Evolutionary conservation across 1,139 yeast genomes (phyloP).

Genomic region (Geotrichum candidum): DNA sequence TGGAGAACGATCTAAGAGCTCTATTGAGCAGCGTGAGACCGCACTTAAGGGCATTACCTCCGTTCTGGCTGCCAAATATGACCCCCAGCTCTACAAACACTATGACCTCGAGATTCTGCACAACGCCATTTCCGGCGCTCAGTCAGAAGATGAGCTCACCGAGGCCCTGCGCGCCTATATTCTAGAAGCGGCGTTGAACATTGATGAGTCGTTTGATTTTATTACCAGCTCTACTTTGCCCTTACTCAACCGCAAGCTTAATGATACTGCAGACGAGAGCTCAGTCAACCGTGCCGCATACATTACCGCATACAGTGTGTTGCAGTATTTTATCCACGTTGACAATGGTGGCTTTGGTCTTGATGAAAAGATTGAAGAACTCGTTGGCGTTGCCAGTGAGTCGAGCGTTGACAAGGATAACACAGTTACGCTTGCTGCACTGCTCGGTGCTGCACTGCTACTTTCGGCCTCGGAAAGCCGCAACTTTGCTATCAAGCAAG

Average conservation of each 20-base stretch:
- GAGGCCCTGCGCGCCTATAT: constrained; percentile 32
- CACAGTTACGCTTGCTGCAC: constrained; percentile 29
- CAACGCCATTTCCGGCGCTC: constrained; percentile 27
- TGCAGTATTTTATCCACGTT: constrained; percentile 30
- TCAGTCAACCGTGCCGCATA: constrained; percentile 25
- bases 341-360: constrained; percentile 37
- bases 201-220: constrained; percentile 28
- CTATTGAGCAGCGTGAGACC: constrained; percentile 33
- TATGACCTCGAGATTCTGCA: constrained; percentile 25
- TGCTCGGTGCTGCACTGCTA: constrained; percentile 34
- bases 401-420: constrained; percentile 25
- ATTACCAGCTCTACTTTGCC: constrained; percentile 21
- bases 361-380: constrained; percentile 27
- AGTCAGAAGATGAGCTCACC: constrained; percentile 31
- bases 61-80: constrained; percentile 31
- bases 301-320: constrained; percentile 28
- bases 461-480: constrained; percentile 16
- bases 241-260: constrained; percentile 19
- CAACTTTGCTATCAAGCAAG: constrained; percentile 29
- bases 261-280: constrained; percentile 18
- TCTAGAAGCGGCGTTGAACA: constrained; percentile 27
- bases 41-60: constrained; percentile 29
- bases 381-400: constrained; percentile 33
- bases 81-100: constrained; percentile 28
- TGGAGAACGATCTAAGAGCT: constrained; percentile 30